Evolutionary conservation across 768 basidiomycete genomes (phyloP), one percentile per base, ranked within the genome.

Genomic region (Boletales sp.): DNA sequence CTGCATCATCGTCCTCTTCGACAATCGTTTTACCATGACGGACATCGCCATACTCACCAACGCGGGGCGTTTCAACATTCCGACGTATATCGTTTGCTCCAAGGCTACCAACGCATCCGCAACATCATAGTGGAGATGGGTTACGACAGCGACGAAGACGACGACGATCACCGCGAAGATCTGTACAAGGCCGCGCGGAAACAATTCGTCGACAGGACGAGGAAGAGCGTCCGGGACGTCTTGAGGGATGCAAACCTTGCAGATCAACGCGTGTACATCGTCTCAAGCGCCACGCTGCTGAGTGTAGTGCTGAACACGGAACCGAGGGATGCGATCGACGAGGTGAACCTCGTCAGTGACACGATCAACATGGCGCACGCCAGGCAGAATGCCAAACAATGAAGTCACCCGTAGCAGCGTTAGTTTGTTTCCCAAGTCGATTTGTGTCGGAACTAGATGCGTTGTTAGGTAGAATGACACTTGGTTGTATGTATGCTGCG

Each of bases 231-330:
- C 2, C 38, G 51, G 34, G 8, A 13, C 2, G 60, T 59, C 47
- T 32, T 67, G 35, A 35, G 55, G n/a, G 52, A 58, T 1, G 66
- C 62, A 0, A 59, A 59, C 34, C 49, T 67, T 11, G 45, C 64
- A 3, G 40, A 62, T 37, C 60, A 62, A 47, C 58, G 54, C 5
- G 66, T 67, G 7, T 67, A 67, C 34, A 59, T 67, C 21, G 47
- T 65, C 14, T 65, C 64, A 32, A 53, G 41, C 46, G 43, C 19
- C 21, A 49, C 60, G 36, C n/a, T 68, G 40, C 27, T 54, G 35
- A 46, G 27, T 24, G 43, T 66, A 32, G 52, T 68, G 45, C 18
- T 37, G 18, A 47, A 55, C 2, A 60, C 53, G 46, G 24, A 13
- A 35, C 53, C 62, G 14, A 57, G 41, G 40, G 58, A 48, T 49